phyloP scores from a whole-genome alignment of 805 yeast species.

The Sugiyamaella americana region DNA sequence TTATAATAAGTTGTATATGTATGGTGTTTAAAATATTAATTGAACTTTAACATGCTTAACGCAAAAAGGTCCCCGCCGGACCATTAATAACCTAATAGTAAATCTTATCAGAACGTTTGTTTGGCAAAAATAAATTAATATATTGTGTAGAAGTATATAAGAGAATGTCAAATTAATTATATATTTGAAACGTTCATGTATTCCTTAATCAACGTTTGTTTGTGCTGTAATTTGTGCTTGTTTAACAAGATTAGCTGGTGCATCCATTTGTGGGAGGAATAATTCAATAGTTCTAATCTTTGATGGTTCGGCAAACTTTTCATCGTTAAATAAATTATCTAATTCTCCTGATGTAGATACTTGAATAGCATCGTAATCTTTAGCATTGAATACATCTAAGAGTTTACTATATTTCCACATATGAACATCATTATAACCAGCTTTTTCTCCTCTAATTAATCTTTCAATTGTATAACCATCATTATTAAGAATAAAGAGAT shows the following conservation, averaged over 20 bases:
- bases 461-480: slow-evolving; percentile 64
- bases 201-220: slow-evolving; percentile 32
- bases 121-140: too few species aligned
- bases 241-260: slow-evolving; percentile 54
- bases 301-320: slow-evolving; percentile 37
- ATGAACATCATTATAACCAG: slow-evolving; percentile 55
- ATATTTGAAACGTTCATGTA: too few species aligned
- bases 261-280: slow-evolving; percentile 54
- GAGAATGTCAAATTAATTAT: too few species aligned
- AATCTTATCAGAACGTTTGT: too few species aligned
- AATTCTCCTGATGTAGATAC: slow-evolving; percentile 47
- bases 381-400: slow-evolving; percentile 51
- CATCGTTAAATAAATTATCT: slow-evolving; percentile 37
- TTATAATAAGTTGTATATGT: too few species aligned
- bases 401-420: slow-evolving; percentile 51
- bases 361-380: slow-evolving; percentile 36
- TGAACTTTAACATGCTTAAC: too few species aligned
- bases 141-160: too few species aligned
- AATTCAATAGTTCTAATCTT: slow-evolving; percentile 52
- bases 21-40: too few species aligned
- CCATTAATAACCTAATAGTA: too few species aligned
- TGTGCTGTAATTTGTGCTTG: slow-evolving; percentile 60
- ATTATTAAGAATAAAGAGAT: slow-evolving; percentile 54
- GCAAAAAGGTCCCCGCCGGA: too few species aligned
- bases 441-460: slow-evolving; percentile 50